Evolutionary conservation across 2,329 filamentous ascomycete genomes (phyloP), one percentile per base, ranked within the genome.

Genomic region (Rutstroemia sydowiana): DNA sequence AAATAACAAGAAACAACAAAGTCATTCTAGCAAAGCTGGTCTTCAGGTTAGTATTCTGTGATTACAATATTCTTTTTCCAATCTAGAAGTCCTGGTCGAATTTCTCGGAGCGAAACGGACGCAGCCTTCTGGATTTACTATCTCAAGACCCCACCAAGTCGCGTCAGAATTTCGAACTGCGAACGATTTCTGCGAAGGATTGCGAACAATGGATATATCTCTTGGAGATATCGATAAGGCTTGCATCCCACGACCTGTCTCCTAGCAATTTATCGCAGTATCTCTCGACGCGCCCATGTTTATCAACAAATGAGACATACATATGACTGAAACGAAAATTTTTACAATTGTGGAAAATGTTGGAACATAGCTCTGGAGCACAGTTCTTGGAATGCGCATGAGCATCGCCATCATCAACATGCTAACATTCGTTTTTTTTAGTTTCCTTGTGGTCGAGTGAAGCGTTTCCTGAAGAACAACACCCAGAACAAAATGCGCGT

Each of bases 401-500:
- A 16, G 16, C 18, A 14, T 6, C 31, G n/a, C 2, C 7, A 23
- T 26, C 11, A 23, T 6, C 14, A 23, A 16, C 14, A 47, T 59
- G 52, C 69, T 71, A 59, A 69, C 63, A 60, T 59, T 60, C 60
- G 59, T 31, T 48, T 41, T 45, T 45, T 60, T 54, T 69, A 98
- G 93, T 98, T 98, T 72, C 93, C 93, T 57, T 98, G 93, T 71
- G 93, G 93, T 75, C 93, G 93, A 85, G 93, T 98, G 74, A 98
- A 98, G 87, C 91, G 93, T 76, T 97, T 97, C 77, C 79, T 98
- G 70, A 96, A 97, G 82, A 90, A 89, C 73, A 96, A 96, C 76
- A 97, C 93, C 45, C 93, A 97, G 71, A 95, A 96, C 76, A 97
- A 97, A 79, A 97, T 96, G 88, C 92, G 93, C 73, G 95, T 98